A percentile compares a stretch with the other conserved stretches of the same genome.
Evolutionary conservation across 2,329 filamentous ascomycete species (phyloP).

Genomic region (Tolypocladium nubicola): DNA sequence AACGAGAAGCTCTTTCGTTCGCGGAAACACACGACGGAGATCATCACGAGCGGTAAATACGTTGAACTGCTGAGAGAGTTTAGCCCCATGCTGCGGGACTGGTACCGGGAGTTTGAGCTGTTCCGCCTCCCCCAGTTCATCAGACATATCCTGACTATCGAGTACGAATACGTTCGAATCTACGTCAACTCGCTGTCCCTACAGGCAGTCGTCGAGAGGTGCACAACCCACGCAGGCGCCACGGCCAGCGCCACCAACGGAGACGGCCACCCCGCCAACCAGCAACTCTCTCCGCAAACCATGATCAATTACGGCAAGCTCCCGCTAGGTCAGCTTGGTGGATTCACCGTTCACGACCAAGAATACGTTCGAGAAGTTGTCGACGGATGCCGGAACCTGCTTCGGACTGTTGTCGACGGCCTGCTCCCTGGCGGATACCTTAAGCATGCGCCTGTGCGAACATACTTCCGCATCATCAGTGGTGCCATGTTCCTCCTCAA

Average conservation of each 20-base stretch:
- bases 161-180: conserved; percentile 90
- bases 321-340: conserved; percentile 52
- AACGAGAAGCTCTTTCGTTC: conserved; percentile 85
- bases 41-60: conserved; percentile 81
- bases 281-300: conserved; percentile 47
- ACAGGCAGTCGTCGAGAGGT: conserved; percentile 89
- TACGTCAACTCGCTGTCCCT: conserved; percentile 91
- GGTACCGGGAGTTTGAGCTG: conserved; percentile 75
- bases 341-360: conserved; percentile 56
- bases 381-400: conserved; percentile 64
- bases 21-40: conserved; percentile 74
- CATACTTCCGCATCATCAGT: conserved; percentile 78
- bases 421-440: conserved; percentile 65
- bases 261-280: conserved; percentile 15
- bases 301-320: conserved; percentile 55
- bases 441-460: conserved; percentile 72
- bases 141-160: conserved; percentile 74
- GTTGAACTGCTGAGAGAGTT: conserved; percentile 72
- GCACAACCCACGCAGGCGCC: conserved; percentile 60
- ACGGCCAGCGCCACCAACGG: conserved; percentile 26
- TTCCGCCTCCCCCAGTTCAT: conserved; percentile 57
- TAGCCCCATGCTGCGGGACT: conserved; percentile 65
- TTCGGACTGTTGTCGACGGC: conserved; percentile 66
- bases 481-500: conserved; percentile 78
- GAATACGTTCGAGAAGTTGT: conserved; percentile 69